Evolutionary conservation across 345 rosid genomes (phyloP), one percentile per base, ranked within the genome.

Genomic region (Passiflora organensis): DNA sequence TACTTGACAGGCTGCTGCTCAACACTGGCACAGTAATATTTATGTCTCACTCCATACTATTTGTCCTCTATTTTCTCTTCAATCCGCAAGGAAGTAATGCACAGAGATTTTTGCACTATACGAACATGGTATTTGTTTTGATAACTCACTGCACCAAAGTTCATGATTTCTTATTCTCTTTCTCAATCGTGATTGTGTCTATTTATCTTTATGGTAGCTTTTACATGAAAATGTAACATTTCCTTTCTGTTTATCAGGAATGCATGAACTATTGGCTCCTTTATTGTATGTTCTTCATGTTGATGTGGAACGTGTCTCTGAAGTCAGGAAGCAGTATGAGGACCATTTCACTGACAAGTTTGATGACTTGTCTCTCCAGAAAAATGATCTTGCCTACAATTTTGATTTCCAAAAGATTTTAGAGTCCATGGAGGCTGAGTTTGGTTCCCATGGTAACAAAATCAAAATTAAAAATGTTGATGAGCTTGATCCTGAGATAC

Each of bases 261-360:
- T 93, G 99, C 99, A 93, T 51, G 99, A 93, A 74, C 91, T 93
- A 51, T 70, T 93, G 80, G 99, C 99, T 23, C 99, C 99, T 22
- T 52, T 93, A 46, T 73, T 93, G 5, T 93, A 82, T 36, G 99
- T 93, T 52, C 97, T 93, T 54, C 99, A 93, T 51, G 86, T 89
- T 20, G 99, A 93, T 71, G 70, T 82, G 0, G 82, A 82, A 20
- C 89, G 64, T 63, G 91, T 93, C 56, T 77, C 81, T 63, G 84
- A 86, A 81, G 95, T 93, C 32, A 85, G 87, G 53, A 81, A 80
- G 60, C 78, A 69, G 32, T 76, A 93, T 52, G 91, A 93, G 63
- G 97, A 84, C 53, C 87, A 82, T 60, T 93, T 93, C 76, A 78
- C 78, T 1, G 99, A 93, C 68, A 83, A 78, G 71, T 93, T 89